These are phyloP conservation scores for Marasmius tenuissimus DNA, from an alignment of 1,284 basidiomycete species.

Conservation along the genomic window DNA sequence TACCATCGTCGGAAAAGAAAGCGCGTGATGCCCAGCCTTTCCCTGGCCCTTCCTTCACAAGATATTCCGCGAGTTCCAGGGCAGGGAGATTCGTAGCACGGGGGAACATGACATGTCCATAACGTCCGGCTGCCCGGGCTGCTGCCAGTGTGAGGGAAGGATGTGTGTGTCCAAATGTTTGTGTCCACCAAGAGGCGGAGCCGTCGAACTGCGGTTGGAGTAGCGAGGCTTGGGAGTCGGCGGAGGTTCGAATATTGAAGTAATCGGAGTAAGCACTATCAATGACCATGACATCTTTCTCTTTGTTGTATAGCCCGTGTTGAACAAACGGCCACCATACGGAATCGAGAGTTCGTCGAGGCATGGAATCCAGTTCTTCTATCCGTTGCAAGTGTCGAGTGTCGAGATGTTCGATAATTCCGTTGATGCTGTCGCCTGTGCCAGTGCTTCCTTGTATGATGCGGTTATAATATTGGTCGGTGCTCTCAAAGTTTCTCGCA, in stretches of 20 bases:
- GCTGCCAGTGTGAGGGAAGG: slow-evolving; percentile 83
- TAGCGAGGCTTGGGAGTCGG: slow-evolving; percentile 35
- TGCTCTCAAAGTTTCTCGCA: slow-evolving; percentile 51
- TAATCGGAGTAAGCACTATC: slow-evolving; percentile 90
- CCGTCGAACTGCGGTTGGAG: slow-evolving; percentile 83
- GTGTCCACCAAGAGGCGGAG: slow-evolving; percentile 99
- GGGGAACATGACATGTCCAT: slow-evolving; percentile 97
- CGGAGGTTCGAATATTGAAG: slow-evolving; percentile 56
- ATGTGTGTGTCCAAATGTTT: slow-evolving; percentile 85
- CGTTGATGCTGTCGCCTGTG: slow-evolving; percentile 41
- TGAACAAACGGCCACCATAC: slow-evolving; percentile 99
- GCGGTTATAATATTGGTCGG: slow-evolving; percentile 71
- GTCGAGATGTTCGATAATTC: slow-evolving; percentile 65
- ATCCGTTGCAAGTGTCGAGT: slow-evolving; percentile 63
- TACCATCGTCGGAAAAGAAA: slow-evolving; percentile 94
- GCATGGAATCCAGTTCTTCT: slow-evolving; percentile 74
- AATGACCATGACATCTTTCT: slow-evolving; percentile 83
- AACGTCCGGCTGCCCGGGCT: slow-evolving; percentile 87
- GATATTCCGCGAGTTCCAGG: slow-evolving; percentile 71
- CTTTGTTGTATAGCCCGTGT: slow-evolving; percentile 71
- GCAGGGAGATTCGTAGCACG: slow-evolving; percentile 87
- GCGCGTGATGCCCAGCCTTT: slow-evolving; percentile 88
- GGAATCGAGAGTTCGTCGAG: slow-evolving; percentile 71
- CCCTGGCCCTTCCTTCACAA: slow-evolving; percentile 73
- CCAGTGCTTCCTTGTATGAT: slow-evolving; percentile 35